Evolutionary conservation across 441 rosid genomes (phyloP).

Genomic region (Aquilaria agallochum): DNA sequence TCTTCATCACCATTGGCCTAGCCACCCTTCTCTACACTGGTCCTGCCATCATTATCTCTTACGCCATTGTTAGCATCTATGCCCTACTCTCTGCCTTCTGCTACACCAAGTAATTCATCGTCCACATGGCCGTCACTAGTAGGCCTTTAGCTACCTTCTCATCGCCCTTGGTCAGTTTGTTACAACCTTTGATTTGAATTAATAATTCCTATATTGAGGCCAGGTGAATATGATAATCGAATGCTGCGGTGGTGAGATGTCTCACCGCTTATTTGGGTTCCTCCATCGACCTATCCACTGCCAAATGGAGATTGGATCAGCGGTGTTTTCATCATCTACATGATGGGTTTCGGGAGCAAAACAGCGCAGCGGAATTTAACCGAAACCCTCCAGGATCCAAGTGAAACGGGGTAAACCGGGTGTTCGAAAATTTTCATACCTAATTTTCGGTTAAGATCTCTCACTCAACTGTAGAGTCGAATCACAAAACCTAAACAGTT

Average conservation of each 20-base stretch:
- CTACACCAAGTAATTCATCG: slow-evolving; percentile 87
- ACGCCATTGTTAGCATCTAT: slow-evolving; percentile 89
- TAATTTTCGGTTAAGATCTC: too few species aligned
- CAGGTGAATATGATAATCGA: slow-evolving; percentile 80
- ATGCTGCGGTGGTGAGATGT: slow-evolving; percentile 85
- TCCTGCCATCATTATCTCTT: slow-evolving; percentile 72
- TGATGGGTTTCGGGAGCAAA: too few species aligned
- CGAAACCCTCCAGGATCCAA: too few species aligned
- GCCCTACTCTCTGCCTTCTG: slow-evolving; percentile 94
- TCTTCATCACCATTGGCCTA: slow-evolving; percentile 72
- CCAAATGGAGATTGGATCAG: slow-evolving; percentile 50
- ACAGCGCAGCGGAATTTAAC: too few species aligned
- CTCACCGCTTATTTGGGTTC: slow-evolving; percentile 70
- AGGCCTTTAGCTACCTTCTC: slow-evolving; percentile 94
- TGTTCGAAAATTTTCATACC: too few species aligned
- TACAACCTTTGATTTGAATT: background rate
- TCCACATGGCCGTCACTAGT: slow-evolving; percentile 90
- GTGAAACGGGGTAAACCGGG: too few species aligned
- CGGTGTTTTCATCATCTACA: too few species aligned
- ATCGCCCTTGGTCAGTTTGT: slow-evolving; percentile 64
- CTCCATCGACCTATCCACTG: slow-evolving; percentile 60
- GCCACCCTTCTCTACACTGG: slow-evolving; percentile 63
- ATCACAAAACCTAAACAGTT: too few species aligned
- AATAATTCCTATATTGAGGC: slow-evolving; percentile 23
- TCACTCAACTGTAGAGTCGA: too few species aligned